Percentiles rank a stretch among this genome's conserved stretches.
Conservation (phyloP, 2,329 filamentous ascomycete genomes). For the Fusarium compactum region DNA sequence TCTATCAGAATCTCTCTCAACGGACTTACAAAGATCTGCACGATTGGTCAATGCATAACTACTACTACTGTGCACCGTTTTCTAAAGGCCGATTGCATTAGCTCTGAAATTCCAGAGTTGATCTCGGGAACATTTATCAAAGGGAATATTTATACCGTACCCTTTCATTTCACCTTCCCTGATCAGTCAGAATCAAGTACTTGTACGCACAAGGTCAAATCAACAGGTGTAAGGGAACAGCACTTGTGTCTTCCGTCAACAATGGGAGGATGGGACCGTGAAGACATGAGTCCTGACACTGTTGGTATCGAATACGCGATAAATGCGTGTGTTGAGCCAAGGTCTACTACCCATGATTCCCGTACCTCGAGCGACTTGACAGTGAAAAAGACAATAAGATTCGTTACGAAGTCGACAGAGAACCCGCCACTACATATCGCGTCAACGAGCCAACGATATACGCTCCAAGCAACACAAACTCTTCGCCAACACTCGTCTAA, state of each 20-base stretch:
- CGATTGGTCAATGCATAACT: not conserved
- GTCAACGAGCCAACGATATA: not conserved
- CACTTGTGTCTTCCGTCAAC: not conserved
- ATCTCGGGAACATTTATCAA: not conserved
- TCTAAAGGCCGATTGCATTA: not conserved
- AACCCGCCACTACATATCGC: not conserved
- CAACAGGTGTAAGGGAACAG: not conserved
- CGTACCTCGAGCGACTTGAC: not conserved
- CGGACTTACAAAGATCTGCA: not conserved
- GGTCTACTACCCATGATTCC: not conserved
- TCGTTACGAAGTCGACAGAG: not conserved
- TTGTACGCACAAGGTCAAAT: not conserved
- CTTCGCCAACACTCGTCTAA: not conserved
- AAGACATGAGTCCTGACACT: not conserved
- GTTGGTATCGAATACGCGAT: not conserved
- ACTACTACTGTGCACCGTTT: not conserved
- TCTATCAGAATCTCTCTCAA: not conserved
- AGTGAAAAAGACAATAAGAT: not conserved
- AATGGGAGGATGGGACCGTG: not conserved
- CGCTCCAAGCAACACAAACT: not conserved
- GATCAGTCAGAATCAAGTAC: not conserved
- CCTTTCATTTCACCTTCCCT: not conserved
- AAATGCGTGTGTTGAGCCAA: not conserved
- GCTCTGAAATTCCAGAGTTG: not conserved
- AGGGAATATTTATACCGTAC: not conserved